Percentiles rank a stretch among this genome's conserved stretches.
Evolutionary conservation across 345 rosid species (phyloP).

Genomic region (Salix arbutifolia): DNA sequence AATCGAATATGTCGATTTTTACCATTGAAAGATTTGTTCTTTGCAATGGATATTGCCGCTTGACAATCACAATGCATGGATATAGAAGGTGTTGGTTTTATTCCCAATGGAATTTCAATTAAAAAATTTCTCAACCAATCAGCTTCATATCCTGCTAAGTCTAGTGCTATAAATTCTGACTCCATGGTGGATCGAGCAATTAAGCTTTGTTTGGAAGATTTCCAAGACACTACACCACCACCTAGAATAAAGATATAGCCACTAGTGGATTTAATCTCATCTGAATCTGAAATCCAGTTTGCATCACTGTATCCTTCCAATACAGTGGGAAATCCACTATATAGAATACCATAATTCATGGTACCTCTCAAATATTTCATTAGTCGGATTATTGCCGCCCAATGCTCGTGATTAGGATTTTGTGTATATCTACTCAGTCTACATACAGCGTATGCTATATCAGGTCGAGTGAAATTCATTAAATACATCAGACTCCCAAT

Average conservation of each 20-base stretch:
- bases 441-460: background rate
- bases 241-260: background rate
- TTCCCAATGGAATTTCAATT: background rate
- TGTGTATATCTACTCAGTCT: too few species aligned
- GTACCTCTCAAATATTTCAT: background rate
- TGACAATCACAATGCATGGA: background rate
- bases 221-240: background rate
- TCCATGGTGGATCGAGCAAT: background rate
- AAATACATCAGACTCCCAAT: background rate
- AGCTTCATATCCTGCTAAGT: too few species aligned
- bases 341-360: background rate
- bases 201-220: background rate
- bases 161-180: too few species aligned
- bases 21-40: background rate
- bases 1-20: too few species aligned
- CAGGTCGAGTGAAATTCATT: background rate
- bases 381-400: fast-evolving
- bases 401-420: background rate
- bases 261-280: background rate
- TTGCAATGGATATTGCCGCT: background rate
- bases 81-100: background rate
- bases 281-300: background rate
- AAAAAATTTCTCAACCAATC: too few species aligned
- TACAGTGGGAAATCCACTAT: background rate
- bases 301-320: background rate